Evolutionary conservation across 139 green algal genomes (phyloP), one percentile per base, ranked within the genome.

Genomic region (Micractinium conductrix): DNA sequence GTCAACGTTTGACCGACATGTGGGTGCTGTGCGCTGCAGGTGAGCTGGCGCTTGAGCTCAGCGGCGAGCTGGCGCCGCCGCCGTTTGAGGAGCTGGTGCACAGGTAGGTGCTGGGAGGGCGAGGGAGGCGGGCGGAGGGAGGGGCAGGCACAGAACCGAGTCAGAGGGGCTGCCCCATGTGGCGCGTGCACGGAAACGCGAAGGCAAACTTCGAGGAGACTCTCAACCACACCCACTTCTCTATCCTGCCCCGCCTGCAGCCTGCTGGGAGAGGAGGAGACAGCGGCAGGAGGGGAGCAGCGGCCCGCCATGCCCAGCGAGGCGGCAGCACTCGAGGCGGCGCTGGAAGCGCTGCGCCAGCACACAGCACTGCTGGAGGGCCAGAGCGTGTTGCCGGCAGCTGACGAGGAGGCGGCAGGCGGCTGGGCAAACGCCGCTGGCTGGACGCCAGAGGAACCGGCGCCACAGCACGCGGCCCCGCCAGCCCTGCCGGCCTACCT

Each of bases 31-130:
- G n/a, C n/a, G n/a, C n/a, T n/a, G n/a, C n/a, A n/a, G n/a, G 48
- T 45, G 45, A 80, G 48, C 74, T 80, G 74, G 19, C 45, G 45
- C 30, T 80, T 30, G 74, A 80, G 14, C 43, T n/a, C 26, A 33
- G 30, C 26, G 58, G 38, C 19, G 76, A 82, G 76, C 30, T 60
- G 76, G 76, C 76, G 58, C 76, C 76, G 58, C 76, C 58, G 38
- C 76, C 76, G 0, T 82, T 82, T 33, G 76, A 82, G 0, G 58
- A 53, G 38, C 42, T 73, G 2, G 38, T 82, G 76, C 76, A 48
- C 42, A 37, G 55, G 53, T 21, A 62, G 53, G 19, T 14, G 53
- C 26, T 22, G 53, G 53, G 19, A 62, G 53, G 53, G 53, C 2
- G 53, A 14, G 14, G 48, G 48, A 58, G 53, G 19, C 26, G 48